Conservation (phyloP, 345 rosid genomes). For the Eucalyptus viminalis region DNA sequence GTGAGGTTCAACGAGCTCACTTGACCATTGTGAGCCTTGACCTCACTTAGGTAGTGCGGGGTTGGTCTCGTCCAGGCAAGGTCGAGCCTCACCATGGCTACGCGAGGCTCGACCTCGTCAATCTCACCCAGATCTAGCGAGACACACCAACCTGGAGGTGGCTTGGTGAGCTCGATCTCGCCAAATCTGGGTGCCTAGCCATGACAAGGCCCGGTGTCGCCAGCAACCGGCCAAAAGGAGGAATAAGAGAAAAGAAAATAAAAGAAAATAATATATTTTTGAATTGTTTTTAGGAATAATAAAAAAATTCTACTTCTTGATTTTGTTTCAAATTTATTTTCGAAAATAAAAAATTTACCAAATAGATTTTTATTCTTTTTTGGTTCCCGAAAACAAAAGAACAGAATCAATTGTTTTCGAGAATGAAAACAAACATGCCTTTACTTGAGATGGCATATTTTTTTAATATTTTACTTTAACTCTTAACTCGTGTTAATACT, state of each 20-base stretch:
- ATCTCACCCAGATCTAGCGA: accelerated
- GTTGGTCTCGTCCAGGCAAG: accelerated
- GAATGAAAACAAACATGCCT: no score
- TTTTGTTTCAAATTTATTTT: no score
- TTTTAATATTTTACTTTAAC: no score
- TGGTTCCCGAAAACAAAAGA: accelerated
- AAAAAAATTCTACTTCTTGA: accelerated
- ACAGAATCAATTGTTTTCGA: accelerated
- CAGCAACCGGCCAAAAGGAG: accelerated
- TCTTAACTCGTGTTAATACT: no score
- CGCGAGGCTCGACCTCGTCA: accelerated
- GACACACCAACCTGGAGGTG: no score
- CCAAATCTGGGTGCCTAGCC: accelerated
- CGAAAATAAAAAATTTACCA: accelerated
- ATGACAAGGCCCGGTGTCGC: accelerated
- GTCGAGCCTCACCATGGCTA: accelerated
- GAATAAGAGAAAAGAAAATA: no score
- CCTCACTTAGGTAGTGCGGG: no score
- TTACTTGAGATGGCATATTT: no score
- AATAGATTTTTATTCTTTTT: accelerated
- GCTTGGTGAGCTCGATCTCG: accelerated
- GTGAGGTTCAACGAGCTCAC: accelerated
- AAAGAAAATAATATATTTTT: no score
- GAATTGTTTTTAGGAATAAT: accelerated
- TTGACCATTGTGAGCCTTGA: accelerated